These are phyloP conservation scores for Aspergillus sp. DNA, from an alignment of 2,329 filamentous ascomycete genomes.

Conservation along the genomic window DNA sequence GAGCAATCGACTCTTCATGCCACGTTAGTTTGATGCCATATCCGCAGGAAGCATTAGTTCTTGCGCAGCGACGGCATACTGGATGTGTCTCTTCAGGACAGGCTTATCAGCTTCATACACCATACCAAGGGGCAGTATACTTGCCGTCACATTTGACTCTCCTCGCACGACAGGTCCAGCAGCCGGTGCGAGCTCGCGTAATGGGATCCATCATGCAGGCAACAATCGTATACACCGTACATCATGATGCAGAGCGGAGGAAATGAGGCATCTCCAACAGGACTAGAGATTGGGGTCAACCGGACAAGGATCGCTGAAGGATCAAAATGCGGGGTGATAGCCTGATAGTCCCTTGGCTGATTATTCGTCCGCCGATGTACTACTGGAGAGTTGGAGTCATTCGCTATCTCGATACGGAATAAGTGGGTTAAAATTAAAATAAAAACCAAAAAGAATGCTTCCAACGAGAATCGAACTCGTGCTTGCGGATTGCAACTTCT, in stretches of 20 bases:
- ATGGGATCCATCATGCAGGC: neutral
- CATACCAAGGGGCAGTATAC: neutral
- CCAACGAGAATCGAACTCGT: slow-evolving; percentile 17
- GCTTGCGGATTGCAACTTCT: slow-evolving; percentile 14
- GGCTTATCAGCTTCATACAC: too few species aligned
- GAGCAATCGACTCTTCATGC: slow-evolving; percentile 27
- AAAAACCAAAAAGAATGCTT: slow-evolving; percentile 9
- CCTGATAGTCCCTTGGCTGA: too few species aligned
- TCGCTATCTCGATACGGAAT: too few species aligned
- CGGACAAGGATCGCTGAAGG: too few species aligned
- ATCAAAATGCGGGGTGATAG: too few species aligned
- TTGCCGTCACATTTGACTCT: slow-evolving; percentile 26
- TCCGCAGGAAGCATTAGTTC: slow-evolving; percentile 8
- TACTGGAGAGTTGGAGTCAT: too few species aligned
- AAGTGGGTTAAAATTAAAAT: neutral
- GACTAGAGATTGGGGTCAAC: too few species aligned
- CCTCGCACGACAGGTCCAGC: slow-evolving; percentile 21
- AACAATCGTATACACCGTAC: too few species aligned
- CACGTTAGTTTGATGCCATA: slow-evolving; percentile 25
- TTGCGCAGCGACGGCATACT: neutral
- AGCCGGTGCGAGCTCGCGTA: slow-evolving; percentile 22
- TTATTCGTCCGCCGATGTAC: too few species aligned
- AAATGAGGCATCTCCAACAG: too few species aligned
- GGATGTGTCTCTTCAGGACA: neutral
- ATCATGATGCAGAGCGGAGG: too few species aligned